Conservation (phyloP, 2,329 filamentous ascomycete species). For the Fusarium verticillioides region DNA sequence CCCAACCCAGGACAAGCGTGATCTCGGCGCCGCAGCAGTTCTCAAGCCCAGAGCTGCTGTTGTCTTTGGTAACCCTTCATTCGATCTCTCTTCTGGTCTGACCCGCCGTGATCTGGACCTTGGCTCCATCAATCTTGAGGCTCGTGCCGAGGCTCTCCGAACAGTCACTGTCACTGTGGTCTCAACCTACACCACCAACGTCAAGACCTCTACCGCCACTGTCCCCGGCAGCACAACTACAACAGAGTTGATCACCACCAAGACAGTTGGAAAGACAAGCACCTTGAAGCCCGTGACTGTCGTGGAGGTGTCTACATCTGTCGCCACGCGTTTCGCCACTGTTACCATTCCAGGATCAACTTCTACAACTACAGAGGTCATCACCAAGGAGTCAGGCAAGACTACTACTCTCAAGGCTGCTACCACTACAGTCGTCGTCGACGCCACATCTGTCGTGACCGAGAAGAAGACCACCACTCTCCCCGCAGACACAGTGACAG, state of each 20-base stretch:
- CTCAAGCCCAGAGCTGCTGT: constrained; percentile 16
- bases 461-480: constrained; percentile 33
- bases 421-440: constrained; percentile 24
- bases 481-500: constrained; percentile 33
- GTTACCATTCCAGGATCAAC: constrained; percentile 27
- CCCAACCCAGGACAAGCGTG: constrained; percentile 29
- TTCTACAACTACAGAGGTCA: constrained; percentile 23
- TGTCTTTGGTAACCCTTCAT: constrained; percentile 23
- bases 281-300: constrained; percentile 30
- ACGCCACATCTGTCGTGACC: constrained; percentile 28
- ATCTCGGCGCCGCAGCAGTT: background rate
- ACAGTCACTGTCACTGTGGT: constrained; percentile 24
- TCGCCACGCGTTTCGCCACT: constrained; percentile 20
- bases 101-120: constrained; percentile 24
- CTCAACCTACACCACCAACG: constrained; percentile 24
- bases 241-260: constrained; percentile 21
- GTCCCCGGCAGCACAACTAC: constrained; percentile 27
- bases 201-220: constrained; percentile 28
- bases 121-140: constrained; percentile 16
- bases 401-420: constrained; percentile 36
- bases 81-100: constrained; percentile 7
- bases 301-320: constrained; percentile 8
- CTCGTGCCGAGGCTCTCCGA: constrained; percentile 13
- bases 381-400: constrained; percentile 36
- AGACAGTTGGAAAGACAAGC: constrained; percentile 19